These are phyloP conservation scores for Nevesoporus exiguus DNA, from an alignment of 768 basidiomycete genomes.

Conservation along the genomic window DNA sequence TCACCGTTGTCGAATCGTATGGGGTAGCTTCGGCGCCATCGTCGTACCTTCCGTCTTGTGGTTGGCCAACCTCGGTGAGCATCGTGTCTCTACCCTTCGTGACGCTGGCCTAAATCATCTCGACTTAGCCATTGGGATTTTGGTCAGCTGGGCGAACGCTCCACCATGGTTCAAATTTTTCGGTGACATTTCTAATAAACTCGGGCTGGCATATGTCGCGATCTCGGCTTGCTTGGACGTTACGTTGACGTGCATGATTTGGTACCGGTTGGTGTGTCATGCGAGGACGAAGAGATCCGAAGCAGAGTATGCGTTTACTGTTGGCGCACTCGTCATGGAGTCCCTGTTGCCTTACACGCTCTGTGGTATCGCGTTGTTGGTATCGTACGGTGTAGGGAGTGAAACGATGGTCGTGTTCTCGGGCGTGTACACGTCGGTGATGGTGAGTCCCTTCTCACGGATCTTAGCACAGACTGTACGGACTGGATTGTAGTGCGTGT, in stretches of 20 bases:
- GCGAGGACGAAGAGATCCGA: background rate
- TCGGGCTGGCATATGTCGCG: constrained; percentile 2
- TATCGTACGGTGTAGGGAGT: constrained; percentile 3
- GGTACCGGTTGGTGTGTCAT: constrained; percentile 1
- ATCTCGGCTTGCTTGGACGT: constrained; percentile 7
- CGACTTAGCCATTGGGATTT: constrained; percentile 6
- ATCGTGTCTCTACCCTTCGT: background rate
- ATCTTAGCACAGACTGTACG: background rate
- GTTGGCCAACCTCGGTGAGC: constrained; percentile 12
- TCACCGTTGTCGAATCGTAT: constrained; percentile 35
- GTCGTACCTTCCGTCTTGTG: constrained; percentile 12
- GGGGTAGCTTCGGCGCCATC: constrained; percentile 12
- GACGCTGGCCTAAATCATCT: background rate
- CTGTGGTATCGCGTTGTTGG: constrained; percentile 11
- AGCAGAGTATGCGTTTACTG: background rate
- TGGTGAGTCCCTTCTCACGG: background rate
- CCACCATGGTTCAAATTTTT: background rate
- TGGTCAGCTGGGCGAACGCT: background rate
- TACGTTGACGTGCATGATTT: constrained; percentile 9
- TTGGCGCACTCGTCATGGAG: constrained; percentile 9
- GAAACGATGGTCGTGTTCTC: background rate
- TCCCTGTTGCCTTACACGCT: constrained; percentile 13
- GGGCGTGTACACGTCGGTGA: constrained; percentile 7
- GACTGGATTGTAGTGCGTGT: constrained; percentile 8
- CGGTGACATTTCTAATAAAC: background rate